Evolutionary conservation across 1,139 yeast genomes (phyloP), one percentile per base, ranked within the genome.

Genomic region (Entelexis sorbosivorans): DNA sequence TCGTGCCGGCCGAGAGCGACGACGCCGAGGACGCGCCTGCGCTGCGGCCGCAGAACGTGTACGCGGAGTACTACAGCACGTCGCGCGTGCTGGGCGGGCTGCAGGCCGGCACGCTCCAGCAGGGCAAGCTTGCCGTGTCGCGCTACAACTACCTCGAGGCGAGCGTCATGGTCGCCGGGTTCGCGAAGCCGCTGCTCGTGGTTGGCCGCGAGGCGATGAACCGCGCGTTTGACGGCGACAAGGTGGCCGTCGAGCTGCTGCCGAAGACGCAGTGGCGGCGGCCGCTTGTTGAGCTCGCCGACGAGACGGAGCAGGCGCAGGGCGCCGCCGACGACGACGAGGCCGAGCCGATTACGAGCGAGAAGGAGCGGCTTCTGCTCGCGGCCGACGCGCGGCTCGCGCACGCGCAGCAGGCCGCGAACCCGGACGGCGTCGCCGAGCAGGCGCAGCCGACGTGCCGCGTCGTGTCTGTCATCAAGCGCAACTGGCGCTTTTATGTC

Each of bases 401-500:
- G 66, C 48, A 64, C 63, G 44, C 76, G 75, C 51, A 44, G 31
- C 46, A 26, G 38, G 13, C 33, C 11, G 44, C 31, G 9, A n/a
- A n/a, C 20, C 38, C 33, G 29, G 48, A 45, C n/a, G 58, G 69
- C 83, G 40, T 89, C 83, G 61, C 51, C 31, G 35, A 48, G 31
- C 51, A 47, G 35, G 24, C 39, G n/a, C 51, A 48, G 35, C 97
- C 97, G 28, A 89, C 98, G 0, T 98, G 95, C 3, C 78, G 79
- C 60, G 82, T 93, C 48, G 97, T 93, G 24, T 95, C 95, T 36
- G 76, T 93, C 33, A 73, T 81, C 48, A 82, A 88, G 68, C 78
- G 99, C 66, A 86, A 93, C 54, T 93, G 98, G 98, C 77, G 98
- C 66, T 81, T 82, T 60, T 93, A 89, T 63, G 98, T 91, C 47